A percentile compares a stretch with the other conserved stretches of the same genome.
Evolutionary conservation across 176 grass and related monocot genomes (phyloP).

Genomic region (Carex myosuroides): DNA sequence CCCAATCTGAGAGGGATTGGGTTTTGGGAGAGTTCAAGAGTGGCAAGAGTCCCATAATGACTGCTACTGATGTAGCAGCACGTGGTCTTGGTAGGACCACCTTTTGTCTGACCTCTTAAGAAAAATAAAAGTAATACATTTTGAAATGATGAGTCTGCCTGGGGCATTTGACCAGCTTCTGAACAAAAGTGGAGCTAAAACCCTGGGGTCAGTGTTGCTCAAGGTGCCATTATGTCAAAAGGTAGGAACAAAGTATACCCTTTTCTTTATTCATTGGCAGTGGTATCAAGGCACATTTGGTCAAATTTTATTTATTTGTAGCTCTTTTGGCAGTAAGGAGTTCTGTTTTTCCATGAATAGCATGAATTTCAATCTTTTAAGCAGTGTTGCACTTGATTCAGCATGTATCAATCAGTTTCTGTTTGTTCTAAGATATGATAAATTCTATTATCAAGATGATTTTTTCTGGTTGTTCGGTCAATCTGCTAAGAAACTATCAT

Average conservation of each 20-base stretch:
- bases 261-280: constrained; percentile 35
- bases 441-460: neutral
- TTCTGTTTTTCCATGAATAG: constrained; percentile 3
- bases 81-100: constrained; percentile 97
- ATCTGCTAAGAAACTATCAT: neutral
- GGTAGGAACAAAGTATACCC: constrained; percentile 51
- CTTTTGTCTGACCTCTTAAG: constrained; percentile 50
- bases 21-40: constrained; percentile 91
- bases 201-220: constrained; percentile 82
- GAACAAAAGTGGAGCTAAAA: constrained; percentile 75
- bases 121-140: constrained; percentile 27
- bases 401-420: neutral
- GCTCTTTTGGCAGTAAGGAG: neutral
- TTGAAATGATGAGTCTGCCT: constrained; percentile 70
- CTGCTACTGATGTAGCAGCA: constrained; percentile 95
- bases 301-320: neutral
- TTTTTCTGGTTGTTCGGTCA: neutral
- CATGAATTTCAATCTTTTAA: constrained; percentile 6
- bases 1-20: constrained; percentile 91
- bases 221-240: constrained; percentile 94
- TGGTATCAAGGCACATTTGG: constrained; percentile 46
- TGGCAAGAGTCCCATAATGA: constrained; percentile 94
- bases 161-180: constrained; percentile 80
- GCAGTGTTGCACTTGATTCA: neutral
- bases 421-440: neutral